phyloP scores from a whole-genome alignment of 805 yeast species.

The Kluyveromyces starmeri region DNA sequence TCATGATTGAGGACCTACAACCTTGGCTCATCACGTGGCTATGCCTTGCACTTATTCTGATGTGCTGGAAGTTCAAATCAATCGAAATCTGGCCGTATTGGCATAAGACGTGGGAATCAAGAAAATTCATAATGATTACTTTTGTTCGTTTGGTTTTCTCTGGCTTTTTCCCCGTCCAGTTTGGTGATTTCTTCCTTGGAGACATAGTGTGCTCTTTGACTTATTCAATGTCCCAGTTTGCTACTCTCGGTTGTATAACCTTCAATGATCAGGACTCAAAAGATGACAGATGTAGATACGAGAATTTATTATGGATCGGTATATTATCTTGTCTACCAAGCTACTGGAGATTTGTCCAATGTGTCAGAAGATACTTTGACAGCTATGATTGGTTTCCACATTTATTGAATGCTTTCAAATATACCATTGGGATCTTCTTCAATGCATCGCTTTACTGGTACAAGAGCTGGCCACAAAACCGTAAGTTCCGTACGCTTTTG shows the following conservation, averaged over 20 bases:
- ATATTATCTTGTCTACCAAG: conserved; percentile 79
- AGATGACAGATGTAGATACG: conserved; percentile 47
- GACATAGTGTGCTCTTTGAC: conserved; percentile 86
- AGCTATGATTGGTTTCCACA: conserved; percentile 97
- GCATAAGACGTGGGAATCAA: conserved; percentile 39
- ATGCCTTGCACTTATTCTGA: conserved; percentile 29
- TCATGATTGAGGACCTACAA: conserved; percentile 60
- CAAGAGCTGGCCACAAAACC: conserved; percentile 35
- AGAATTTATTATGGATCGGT: conserved; percentile 51
- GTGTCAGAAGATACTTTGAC: conserved; percentile 83
- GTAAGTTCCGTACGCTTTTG: conserved; percentile 43
- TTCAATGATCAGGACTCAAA: conserved; percentile 30
- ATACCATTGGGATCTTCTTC: conserved; percentile 55
- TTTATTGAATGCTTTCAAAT: conserved; percentile 79
- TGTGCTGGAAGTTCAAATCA: conserved; percentile 40
- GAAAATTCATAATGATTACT: conserved; percentile 71
- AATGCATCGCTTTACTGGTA: conserved; percentile 69
- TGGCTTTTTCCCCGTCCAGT: conserved; percentile 91
- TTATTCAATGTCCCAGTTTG: conserved; percentile 76
- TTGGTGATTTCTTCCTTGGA: conserved; percentile 87
- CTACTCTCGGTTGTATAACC: conserved; percentile 42
- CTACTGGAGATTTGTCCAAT: conserved; percentile 84
- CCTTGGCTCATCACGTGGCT: conserved; percentile 71
- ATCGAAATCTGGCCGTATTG: conserved; percentile 22
- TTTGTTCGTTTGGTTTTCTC: conserved; percentile 65